phyloP scores from a whole-genome alignment of 2,329 filamentous ascomycete genomes.

The Microsporum audouinii region DNA sequence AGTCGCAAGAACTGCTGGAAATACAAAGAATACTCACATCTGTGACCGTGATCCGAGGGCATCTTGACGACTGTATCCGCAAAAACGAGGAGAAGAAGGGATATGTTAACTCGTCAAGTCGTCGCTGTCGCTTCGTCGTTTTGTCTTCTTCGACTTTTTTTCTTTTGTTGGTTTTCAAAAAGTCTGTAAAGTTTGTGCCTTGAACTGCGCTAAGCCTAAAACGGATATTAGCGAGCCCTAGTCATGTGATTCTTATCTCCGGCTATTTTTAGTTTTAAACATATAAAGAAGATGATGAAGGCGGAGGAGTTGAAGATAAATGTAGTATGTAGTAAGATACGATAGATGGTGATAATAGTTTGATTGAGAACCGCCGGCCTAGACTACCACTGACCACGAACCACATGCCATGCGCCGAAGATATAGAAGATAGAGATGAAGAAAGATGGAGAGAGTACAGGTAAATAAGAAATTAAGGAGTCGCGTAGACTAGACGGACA shows the following conservation, averaged over 20 bases:
- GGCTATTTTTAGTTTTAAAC: neutral
- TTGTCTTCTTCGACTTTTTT: slow-evolving; percentile 1
- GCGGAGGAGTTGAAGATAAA: neutral
- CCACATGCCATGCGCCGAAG: slow-evolving; percentile 1
- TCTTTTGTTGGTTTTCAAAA: slow-evolving; percentile 4
- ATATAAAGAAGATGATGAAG: neutral
- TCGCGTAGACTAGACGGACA: neutral
- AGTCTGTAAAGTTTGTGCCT: slow-evolving; percentile 6
- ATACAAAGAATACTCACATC: slow-evolving; percentile 52
- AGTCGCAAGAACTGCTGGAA: too few species aligned
- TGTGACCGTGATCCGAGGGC: slow-evolving; percentile 79
- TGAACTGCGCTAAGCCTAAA: slow-evolving; percentile 4
- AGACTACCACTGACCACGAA: slow-evolving; percentile 1
- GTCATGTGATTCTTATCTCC: neutral
- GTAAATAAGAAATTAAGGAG: neutral
- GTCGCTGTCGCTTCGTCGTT: slow-evolving; percentile 5
- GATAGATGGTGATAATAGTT: neutral
- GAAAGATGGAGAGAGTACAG: neutral
- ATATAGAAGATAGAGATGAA: neutral
- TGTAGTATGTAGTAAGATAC: neutral
- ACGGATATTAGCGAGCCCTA: slow-evolving; percentile 14
- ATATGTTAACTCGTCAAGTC: neutral
- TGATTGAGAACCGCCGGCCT: neutral
- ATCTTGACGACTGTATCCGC: slow-evolving; percentile 49
- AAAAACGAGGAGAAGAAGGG: neutral